These are phyloP conservation scores for Sphagnum contortum DNA, from an alignment of 225 moss, liverwort and hornwort genomes.

Conservation along the genomic window DNA sequence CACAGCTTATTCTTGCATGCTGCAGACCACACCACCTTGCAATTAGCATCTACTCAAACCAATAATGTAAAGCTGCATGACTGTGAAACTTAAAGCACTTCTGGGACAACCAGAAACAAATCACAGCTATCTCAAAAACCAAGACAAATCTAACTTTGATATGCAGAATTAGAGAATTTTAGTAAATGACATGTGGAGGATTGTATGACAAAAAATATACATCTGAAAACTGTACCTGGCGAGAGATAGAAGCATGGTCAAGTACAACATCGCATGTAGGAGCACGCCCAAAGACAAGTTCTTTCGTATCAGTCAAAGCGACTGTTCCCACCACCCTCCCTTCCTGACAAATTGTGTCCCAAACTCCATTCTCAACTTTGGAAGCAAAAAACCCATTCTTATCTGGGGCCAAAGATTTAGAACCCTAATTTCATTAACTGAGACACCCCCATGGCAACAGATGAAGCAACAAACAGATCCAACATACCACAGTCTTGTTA, in stretches of 20 bases:
- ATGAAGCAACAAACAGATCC: too few species aligned
- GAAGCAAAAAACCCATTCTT: not conserved
- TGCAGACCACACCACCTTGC: slow-evolving; percentile 2
- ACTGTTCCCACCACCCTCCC: slow-evolving; percentile 27
- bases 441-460: not conserved
- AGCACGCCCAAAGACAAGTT: slow-evolving; percentile 31
- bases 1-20: slow-evolving; percentile 41
- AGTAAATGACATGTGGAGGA: not conserved
- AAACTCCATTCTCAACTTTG: not conserved
- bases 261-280: slow-evolving; percentile 34
- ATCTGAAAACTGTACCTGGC: slow-evolving; percentile 17
- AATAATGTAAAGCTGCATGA: not conserved
- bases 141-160: not conserved
- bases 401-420: not conserved
- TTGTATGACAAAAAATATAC: too few species aligned
- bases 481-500: too few species aligned
- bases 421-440: slow-evolving; percentile 2
- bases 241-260: slow-evolving; percentile 42
- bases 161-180: not conserved
- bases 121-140: not conserved
- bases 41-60: not conserved
- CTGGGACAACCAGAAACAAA: not conserved
- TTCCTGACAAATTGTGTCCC: slow-evolving; percentile 13
- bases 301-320: slow-evolving; percentile 17
- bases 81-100: not conserved